Evolutionary conservation across 1,284 basidiomycete genomes (phyloP).

Genomic region (Ceratobasidium sp.): DNA sequence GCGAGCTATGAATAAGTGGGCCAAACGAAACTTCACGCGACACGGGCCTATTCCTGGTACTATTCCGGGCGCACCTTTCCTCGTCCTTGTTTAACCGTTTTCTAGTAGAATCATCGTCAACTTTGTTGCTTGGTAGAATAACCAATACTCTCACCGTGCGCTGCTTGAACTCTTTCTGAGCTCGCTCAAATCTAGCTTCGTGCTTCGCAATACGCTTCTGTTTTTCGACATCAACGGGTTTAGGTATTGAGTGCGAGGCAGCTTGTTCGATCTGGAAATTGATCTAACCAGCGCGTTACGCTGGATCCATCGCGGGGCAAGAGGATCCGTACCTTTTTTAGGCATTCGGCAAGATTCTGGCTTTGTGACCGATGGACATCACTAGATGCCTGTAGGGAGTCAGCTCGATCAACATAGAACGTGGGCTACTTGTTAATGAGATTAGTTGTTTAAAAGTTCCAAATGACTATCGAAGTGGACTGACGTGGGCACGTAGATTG

Average conservation of each 20-base stretch:
- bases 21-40: too few relatives aligned
- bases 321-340: conserved; percentile 25
- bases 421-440: background rate
- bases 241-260: conserved; percentile 18
- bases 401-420: conserved; percentile 22
- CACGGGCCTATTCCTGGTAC: background rate
- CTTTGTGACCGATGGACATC: conserved; percentile 40
- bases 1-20: too few relatives aligned
- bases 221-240: conserved; percentile 26
- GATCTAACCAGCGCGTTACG: conserved; percentile 4
- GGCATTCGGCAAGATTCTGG: conserved; percentile 30
- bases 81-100: conserved; percentile 39
- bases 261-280: conserved; percentile 22
- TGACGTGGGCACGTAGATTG: conserved; percentile 10
- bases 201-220: conserved; percentile 29
- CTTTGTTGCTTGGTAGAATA: background rate
- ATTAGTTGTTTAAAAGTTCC: background rate
- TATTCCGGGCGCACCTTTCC: conserved; percentile 34
- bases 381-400: conserved; percentile 22
- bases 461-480: background rate
- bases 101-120: background rate
- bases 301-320: background rate
- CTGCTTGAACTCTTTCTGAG: conserved; percentile 28
- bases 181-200: conserved; percentile 31
- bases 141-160: background rate